A percentile compares a stretch with the other conserved stretches of the same genome.
Evolutionary conservation across 768 basidiomycete species (phyloP).

Genomic region (Leccinellum rugosiceps): DNA sequence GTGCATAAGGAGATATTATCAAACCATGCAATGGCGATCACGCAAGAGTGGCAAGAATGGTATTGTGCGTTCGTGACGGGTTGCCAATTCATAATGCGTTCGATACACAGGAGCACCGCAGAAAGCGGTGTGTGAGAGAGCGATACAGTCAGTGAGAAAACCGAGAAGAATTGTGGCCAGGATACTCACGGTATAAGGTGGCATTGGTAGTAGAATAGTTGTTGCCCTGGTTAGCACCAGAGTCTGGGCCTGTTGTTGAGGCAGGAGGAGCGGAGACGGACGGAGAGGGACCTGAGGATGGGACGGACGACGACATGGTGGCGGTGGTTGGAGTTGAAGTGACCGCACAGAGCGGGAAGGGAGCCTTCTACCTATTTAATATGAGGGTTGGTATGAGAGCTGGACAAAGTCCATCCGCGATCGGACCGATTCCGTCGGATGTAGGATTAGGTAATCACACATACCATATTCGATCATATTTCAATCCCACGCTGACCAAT

Average conservation of each 20-base stretch:
- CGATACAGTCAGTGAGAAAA: slow-evolving; percentile 19
- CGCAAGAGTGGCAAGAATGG: background rate
- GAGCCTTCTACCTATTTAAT: slow-evolving; percentile 17
- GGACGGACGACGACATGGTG: slow-evolving; percentile 12
- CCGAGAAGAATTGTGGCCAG: background rate
- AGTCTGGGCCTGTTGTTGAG: background rate
- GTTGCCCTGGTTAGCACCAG: background rate
- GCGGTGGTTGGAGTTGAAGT: background rate
- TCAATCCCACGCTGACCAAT: background rate
- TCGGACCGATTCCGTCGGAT: slow-evolving; percentile 5
- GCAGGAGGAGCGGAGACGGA: background rate
- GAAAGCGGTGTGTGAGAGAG: slow-evolving; percentile 8
- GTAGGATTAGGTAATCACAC: background rate
- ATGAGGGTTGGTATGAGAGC: slow-evolving; percentile 2
- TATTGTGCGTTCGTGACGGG: background rate
- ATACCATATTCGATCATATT: background rate
- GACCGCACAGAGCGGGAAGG: slow-evolving; percentile 1
- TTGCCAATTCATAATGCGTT: background rate
- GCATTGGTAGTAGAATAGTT: slow-evolving; percentile 19
- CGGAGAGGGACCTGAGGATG: background rate
- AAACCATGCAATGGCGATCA: slow-evolving; percentile 3
- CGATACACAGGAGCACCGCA: background rate
- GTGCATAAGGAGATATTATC: background rate
- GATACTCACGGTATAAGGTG: slow-evolving; percentile 27
- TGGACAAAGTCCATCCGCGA: background rate